These are phyloP conservation scores for Neonothopanus nambi DNA, from an alignment of 1,284 basidiomycete species.

Conservation along the genomic window DNA sequence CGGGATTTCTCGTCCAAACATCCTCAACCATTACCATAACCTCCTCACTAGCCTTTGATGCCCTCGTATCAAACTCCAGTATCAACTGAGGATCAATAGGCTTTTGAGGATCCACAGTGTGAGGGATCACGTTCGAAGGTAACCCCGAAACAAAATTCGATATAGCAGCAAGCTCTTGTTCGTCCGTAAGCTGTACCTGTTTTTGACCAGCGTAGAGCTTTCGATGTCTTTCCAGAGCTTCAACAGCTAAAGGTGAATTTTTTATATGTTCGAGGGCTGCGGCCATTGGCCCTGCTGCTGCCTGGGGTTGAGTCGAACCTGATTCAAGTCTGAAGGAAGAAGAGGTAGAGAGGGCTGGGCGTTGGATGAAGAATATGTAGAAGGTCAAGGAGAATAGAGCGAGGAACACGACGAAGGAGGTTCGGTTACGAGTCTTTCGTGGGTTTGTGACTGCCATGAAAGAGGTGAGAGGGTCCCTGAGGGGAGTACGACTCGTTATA, in stretches of 20 bases:
- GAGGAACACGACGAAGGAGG: constrained; percentile 5
- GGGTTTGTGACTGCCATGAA: constrained; percentile 1
- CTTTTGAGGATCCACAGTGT: constrained; percentile 57
- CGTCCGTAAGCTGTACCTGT: constrained; percentile 43
- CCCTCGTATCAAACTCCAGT: constrained; percentile 79
- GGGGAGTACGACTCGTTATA: constrained; percentile 11
- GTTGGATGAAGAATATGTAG: constrained; percentile 12
- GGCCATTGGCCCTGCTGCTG: neutral
- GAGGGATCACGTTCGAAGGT: constrained; percentile 77
- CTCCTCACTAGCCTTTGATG: constrained; percentile 55
- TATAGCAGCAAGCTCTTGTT: constrained; percentile 78
- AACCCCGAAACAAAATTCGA: constrained; percentile 78
- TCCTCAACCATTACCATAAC: constrained; percentile 55
- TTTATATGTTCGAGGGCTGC: constrained; percentile 9
- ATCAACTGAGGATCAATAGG: constrained; percentile 80
- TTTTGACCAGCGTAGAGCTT: constrained; percentile 13
- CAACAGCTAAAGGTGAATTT: constrained; percentile 4
- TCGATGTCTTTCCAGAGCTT: neutral
- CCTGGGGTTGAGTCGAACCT: neutral
- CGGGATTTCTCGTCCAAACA: constrained; percentile 74
- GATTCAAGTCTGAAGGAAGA: neutral
- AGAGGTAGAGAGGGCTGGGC: constrained; percentile 8
- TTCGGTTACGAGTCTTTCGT: constrained; percentile 6
- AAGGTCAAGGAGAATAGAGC: constrained; percentile 6
- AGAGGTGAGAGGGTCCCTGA: constrained; percentile 3